phyloP scores from a whole-genome alignment of 1,284 basidiomycete genomes.

The Marasmius tenuissimus region DNA sequence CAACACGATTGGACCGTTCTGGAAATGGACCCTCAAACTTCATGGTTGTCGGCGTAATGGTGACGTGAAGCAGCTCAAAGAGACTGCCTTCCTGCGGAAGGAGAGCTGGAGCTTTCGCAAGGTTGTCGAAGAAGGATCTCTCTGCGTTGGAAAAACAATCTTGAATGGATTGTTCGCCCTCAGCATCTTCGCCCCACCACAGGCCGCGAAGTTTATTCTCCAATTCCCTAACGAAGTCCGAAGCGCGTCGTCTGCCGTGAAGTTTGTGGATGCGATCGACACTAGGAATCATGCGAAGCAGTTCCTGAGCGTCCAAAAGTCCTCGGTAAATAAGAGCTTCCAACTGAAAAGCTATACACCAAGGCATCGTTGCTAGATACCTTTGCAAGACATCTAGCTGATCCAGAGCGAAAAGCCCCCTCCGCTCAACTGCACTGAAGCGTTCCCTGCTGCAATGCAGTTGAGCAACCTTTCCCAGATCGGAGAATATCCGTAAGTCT shows the following conservation, averaged over 20 bases:
- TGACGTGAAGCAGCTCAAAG: slow-evolving; percentile 56
- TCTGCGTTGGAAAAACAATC: slow-evolving; percentile 35
- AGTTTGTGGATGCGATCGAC: slow-evolving; percentile 30
- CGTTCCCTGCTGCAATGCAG: slow-evolving; percentile 31
- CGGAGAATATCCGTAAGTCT: slow-evolving; percentile 39
- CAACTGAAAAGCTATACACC: slow-evolving; percentile 59
- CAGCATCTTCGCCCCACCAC: slow-evolving; percentile 25
- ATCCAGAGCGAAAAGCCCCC: slow-evolving; percentile 41
- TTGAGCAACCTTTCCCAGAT: slow-evolving; percentile 36
- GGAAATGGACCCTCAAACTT: slow-evolving; percentile 60
- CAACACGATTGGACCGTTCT: slow-evolving; percentile 67
- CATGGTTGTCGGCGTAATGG: slow-evolving; percentile 60
- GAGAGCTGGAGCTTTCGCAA: slow-evolving; percentile 3
- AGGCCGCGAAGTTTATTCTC: slow-evolving; percentile 26
- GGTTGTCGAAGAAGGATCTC: slow-evolving; percentile 25
- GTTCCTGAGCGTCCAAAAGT: slow-evolving; percentile 45
- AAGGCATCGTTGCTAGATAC: slow-evolving; percentile 40
- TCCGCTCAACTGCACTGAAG: slow-evolving; percentile 37
- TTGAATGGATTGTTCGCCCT: slow-evolving; percentile 22
- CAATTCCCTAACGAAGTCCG: slow-evolving; percentile 45
- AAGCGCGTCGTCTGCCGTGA: slow-evolving; percentile 35
- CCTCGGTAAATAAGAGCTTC: slow-evolving; percentile 43
- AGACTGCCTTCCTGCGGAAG: slow-evolving; percentile 35
- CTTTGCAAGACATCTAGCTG: slow-evolving; percentile 31
- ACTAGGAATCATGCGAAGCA: slow-evolving; percentile 40